Base-by-base conservation (phyloP, 176 grass and related monocot species). In the Lolium rigidum region DNA sequence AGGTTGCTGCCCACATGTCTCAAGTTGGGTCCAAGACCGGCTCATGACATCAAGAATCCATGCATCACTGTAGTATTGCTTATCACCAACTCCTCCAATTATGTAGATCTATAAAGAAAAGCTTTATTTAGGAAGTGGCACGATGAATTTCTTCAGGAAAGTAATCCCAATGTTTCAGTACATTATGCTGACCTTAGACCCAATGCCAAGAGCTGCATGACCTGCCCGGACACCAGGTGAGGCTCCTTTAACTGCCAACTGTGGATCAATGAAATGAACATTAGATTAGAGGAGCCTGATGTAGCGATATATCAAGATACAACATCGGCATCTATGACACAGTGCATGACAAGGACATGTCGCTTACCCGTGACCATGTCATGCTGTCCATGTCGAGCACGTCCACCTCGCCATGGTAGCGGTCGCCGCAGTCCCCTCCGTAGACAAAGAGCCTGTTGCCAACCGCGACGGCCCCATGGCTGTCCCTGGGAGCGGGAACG, bases 41-140 rank as follows among this genome's bases (percentile, higher is more conserved):
- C 41, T 87, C 17, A 80, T 17, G 22, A 90, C 77, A 91, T 99
- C 97, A 70, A 97, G 90, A 91, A 99, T 82, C 97, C 97, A 99
- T 5, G 94, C 92, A 88, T 99, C 97, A 10, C 89, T 99, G 48
- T 99, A 99, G 55, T 99, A 99, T 66, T 96, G 90, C 61, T 99
- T 96, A 74, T 99, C 97, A 25, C 97, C 94, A 77, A 99, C 97
- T 87, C 97, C 97, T 60, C 97, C 97, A 17, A 99, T 83, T 37
- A 99, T 90, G 76, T 96, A 99, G 73, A 96, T 85, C 97, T 99
- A 71, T 17, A 84, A 0, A 49, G 43, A 65, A 7, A 15, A 17
- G 17, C 22, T 60, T 64, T 54, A 21, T 21, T 91, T 65, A 87
- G 68, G 14, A 87, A 75, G 10, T 5, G 41, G 24, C 57, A 76